Evolutionary conservation across 148 eudicot genomes (phyloP).

Genomic region (Fagopyrum homotropicum): DNA sequence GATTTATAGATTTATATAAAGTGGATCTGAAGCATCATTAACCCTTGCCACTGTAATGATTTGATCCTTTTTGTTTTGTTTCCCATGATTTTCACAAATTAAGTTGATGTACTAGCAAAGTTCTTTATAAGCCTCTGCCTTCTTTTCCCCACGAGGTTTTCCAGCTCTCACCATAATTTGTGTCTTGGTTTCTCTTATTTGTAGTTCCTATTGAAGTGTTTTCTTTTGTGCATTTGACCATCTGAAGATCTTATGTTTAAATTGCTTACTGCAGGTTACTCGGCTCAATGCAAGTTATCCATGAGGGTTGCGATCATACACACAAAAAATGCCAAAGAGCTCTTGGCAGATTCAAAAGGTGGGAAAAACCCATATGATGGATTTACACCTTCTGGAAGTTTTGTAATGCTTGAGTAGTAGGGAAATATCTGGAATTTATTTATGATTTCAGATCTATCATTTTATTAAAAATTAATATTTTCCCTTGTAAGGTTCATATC

Average conservation of each 20-base stretch:
- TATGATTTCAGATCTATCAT: neutral
- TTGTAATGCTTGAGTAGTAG: neutral
- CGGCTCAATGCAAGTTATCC: constrained; percentile 80
- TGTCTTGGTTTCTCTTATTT: neutral
- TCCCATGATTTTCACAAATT: neutral
- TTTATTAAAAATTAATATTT: neutral
- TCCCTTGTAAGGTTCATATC: neutral
- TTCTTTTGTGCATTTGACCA: neutral
- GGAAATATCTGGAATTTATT: neutral
- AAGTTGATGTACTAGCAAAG: no score
- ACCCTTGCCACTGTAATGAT: neutral
- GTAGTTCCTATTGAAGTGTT: neutral
- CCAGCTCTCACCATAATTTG: neutral
- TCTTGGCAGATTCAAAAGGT: constrained; percentile 86
- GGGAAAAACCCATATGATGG: constrained; percentile 96
- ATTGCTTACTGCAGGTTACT: constrained; percentile 43
- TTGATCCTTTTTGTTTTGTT: neutral
- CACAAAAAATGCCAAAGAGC: constrained; percentile 68
- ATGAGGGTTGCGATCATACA: constrained; percentile 70
- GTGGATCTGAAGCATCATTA: neutral
- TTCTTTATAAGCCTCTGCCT: no score
- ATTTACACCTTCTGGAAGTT: constrained; percentile 87
- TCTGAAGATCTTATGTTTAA: neutral
- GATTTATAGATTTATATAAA: neutral
- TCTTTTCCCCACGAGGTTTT: no score